Percentiles rank a stretch among this genome's conserved stretches.
Evolutionary conservation across 2,329 filamentous ascomycete genomes (phyloP).

Genomic region (Venturia pyrina): DNA sequence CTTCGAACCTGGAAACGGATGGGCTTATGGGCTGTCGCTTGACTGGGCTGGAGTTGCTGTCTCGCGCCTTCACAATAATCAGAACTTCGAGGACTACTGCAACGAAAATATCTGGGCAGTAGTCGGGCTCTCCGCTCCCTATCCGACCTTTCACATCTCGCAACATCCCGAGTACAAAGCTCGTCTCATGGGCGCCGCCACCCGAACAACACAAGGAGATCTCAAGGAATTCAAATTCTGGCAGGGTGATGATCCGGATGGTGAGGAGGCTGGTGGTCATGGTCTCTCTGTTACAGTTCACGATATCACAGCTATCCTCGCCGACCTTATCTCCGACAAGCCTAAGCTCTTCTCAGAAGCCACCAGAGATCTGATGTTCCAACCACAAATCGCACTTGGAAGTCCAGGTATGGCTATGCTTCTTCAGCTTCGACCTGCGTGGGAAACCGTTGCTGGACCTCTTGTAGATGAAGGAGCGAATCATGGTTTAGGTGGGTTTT

Average conservation of each 20-base stretch:
- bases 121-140: constrained; percentile 14
- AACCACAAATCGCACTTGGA: constrained; percentile 16
- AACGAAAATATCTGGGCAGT: constrained; percentile 10
- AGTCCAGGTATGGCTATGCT: constrained; percentile 10
- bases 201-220: constrained; percentile 16
- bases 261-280: constrained; percentile 15
- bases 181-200: constrained; percentile 17
- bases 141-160: constrained; percentile 18
- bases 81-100: constrained; percentile 15
- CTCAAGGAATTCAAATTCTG: constrained; percentile 13
- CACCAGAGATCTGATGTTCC: constrained; percentile 19
- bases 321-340: constrained; percentile 17
- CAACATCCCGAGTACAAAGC: constrained; percentile 16
- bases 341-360: constrained; percentile 15
- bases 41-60: constrained; percentile 41
- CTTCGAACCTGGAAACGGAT: constrained; percentile 37
- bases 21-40: constrained; percentile 38
- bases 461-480: constrained; percentile 13
- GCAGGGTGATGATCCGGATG: constrained; percentile 14
- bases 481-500: constrained; percentile 15
- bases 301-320: constrained; percentile 19
- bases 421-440: constrained; percentile 5
- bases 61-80: constrained; percentile 29
- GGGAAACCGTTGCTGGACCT: constrained; percentile 11
- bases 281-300: constrained; percentile 18